Conservation (phyloP, 768 basidiomycete species). For the Dictyophora rubrovolvata region DNA sequence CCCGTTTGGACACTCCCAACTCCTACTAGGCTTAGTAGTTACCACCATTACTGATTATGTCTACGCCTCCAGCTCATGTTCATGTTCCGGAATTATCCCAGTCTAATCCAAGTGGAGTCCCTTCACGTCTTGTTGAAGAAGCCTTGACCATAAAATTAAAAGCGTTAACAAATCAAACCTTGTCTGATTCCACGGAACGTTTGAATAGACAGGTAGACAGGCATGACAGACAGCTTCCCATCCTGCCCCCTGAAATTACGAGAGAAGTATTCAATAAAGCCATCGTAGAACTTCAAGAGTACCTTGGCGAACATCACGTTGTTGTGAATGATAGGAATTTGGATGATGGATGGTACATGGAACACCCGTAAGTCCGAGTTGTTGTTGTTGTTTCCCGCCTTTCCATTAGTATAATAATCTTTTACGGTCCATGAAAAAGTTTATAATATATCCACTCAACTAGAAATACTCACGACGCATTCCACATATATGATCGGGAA, state of each 20-base stretch:
- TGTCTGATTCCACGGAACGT: too few species aligned
- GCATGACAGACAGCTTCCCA: background rate
- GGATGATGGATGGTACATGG: conserved; percentile 1
- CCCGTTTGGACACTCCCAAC: too few species aligned
- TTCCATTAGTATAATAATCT: background rate
- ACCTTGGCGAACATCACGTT: conserved; percentile 1
- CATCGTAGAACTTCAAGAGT: background rate
- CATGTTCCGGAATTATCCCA: background rate
- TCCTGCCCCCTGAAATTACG: background rate
- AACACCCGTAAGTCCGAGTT: background rate
- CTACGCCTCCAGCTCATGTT: too few species aligned
- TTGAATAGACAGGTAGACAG: too few species aligned
- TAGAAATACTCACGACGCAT: conserved; percentile 4
- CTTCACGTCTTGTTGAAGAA: background rate
- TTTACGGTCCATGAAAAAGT: too few species aligned
- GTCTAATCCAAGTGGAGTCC: background rate
- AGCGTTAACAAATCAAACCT: background rate
- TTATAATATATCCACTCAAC: too few species aligned
- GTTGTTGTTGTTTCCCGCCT: background rate
- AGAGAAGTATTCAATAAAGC: background rate
- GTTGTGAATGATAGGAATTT: background rate
- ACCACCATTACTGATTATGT: too few species aligned
- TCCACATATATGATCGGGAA: background rate
- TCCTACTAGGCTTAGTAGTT: too few species aligned
- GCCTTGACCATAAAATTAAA: background rate